phyloP scores from a whole-genome alignment of 2,329 filamentous ascomycete genomes.

The Calonectria honghensis region DNA sequence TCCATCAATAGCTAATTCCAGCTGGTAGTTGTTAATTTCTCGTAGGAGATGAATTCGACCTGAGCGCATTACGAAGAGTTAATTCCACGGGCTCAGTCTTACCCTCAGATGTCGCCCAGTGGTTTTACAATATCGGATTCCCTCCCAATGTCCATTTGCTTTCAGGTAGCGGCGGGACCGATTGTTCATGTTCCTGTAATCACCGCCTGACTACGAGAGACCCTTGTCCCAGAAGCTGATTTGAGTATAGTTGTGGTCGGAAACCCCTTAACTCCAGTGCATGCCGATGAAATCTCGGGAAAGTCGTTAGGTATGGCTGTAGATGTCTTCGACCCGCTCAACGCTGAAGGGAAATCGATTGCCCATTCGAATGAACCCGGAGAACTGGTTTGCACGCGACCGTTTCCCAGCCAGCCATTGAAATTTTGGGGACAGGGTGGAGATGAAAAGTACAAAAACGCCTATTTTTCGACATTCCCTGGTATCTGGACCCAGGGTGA shows the following conservation, averaged over 20 bases:
- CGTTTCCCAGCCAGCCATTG: constrained; percentile 36
- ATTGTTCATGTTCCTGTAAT: constrained; percentile 28
- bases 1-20: no score
- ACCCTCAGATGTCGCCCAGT: constrained; percentile 30
- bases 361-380: constrained; percentile 7
- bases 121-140: constrained; percentile 27
- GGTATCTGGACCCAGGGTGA: constrained; percentile 34
- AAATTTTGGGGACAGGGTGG: constrained; percentile 27
- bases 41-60: constrained; percentile 5
- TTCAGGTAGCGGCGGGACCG: constrained; percentile 29
- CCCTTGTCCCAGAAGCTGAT: neutral
- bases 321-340: constrained; percentile 25
- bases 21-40: neutral
- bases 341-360: constrained; percentile 14
- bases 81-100: constrained; percentile 29
- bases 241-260: constrained; percentile 15
- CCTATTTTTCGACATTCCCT: constrained; percentile 28
- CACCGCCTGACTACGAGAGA: neutral
- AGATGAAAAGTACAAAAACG: constrained; percentile 20
- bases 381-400: constrained; percentile 35
- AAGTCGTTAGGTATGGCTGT: constrained; percentile 34
- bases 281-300: constrained; percentile 26
- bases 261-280: constrained; percentile 17
- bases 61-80: constrained; percentile 25
- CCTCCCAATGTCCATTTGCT: neutral